Conservation (phyloP, 2,329 filamentous ascomycete species). For the Diaporthe australafricana region DNA sequence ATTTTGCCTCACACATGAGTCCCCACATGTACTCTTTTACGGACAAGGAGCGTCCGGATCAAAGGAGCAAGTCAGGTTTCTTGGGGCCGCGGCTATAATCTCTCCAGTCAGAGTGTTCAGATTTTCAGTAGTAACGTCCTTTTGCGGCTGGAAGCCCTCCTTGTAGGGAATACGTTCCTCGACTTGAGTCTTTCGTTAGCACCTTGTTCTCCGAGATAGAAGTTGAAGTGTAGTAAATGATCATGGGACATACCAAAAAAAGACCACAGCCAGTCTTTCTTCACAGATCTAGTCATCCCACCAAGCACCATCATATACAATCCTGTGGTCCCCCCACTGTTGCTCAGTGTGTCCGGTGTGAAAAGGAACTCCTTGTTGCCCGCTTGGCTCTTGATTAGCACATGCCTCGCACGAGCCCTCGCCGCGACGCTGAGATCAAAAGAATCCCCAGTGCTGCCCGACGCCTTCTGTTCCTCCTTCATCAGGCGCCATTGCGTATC, state of each 20-base stretch:
- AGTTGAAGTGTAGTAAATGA: background rate
- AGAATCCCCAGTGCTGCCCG: background rate
- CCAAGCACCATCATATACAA: conserved; percentile 23
- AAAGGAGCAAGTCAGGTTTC: conserved; percentile 10
- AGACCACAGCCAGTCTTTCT: conserved; percentile 22
- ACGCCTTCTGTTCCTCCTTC: conserved; percentile 17
- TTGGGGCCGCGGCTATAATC: background rate
- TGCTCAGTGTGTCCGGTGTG: background rate
- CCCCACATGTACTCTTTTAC: background rate
- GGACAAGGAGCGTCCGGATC: conserved; percentile 7
- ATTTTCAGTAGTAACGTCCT: background rate
- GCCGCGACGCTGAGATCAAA: conserved; percentile 8
- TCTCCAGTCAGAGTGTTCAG: background rate
- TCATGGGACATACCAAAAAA: conserved; percentile 27
- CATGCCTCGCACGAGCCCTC: conserved; percentile 26
- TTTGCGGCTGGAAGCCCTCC: conserved; percentile 24
- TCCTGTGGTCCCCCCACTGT: conserved; percentile 21
- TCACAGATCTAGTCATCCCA: conserved; percentile 14
- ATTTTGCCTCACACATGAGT: background rate
- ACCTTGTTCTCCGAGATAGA: background rate
- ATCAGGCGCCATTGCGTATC: conserved; percentile 20
- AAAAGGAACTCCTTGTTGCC: conserved; percentile 14
- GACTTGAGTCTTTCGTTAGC: background rate
- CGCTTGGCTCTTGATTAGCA: conserved; percentile 27
- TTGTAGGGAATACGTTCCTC: conserved; percentile 30